phyloP scores from a whole-genome alignment of 352 stramenopile genomes.

The Thraustochytrium striatum region DNA sequence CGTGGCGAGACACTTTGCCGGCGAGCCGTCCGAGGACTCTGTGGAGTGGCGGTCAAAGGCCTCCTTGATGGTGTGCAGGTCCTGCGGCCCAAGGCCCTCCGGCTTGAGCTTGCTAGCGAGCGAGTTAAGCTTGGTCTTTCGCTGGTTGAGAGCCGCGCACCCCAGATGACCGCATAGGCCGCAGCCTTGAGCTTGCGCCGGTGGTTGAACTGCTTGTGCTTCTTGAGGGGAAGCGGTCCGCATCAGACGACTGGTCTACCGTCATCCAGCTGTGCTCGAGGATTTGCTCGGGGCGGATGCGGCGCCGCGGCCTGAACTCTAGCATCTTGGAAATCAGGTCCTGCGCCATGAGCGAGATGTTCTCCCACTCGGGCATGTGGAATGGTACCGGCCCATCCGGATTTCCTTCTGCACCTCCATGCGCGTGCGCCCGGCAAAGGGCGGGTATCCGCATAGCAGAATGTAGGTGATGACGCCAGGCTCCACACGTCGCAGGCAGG shows the following conservation, averaged over 20 bases:
- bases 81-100: neutral
- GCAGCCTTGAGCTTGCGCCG: conserved; percentile 40
- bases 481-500: conserved; percentile 76
- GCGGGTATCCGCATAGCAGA: conserved; percentile 80
- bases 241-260: neutral
- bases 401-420: conserved; percentile 48
- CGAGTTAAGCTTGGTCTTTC: neutral
- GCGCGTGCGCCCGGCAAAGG: conserved; percentile 56
- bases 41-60: conserved; percentile 26
- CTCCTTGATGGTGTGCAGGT: conserved; percentile 7
- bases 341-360: conserved; percentile 3
- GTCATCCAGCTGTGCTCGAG: conserved; percentile 39
- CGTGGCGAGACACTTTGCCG: neutral
- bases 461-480: conserved; percentile 79
- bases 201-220: conserved; percentile 48
- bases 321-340: conserved; percentile 39
- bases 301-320: neutral
- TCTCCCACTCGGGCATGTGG: conserved; percentile 41
- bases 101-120: neutral
- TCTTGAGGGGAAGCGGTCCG: neutral
- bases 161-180: conserved; percentile 40
- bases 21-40: neutral
- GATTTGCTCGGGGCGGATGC: neutral
- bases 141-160: conserved; percentile 15
- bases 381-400: conserved; percentile 28